Conservation (phyloP, 1,284 basidiomycete genomes). For the Athelia sp. region DNA sequence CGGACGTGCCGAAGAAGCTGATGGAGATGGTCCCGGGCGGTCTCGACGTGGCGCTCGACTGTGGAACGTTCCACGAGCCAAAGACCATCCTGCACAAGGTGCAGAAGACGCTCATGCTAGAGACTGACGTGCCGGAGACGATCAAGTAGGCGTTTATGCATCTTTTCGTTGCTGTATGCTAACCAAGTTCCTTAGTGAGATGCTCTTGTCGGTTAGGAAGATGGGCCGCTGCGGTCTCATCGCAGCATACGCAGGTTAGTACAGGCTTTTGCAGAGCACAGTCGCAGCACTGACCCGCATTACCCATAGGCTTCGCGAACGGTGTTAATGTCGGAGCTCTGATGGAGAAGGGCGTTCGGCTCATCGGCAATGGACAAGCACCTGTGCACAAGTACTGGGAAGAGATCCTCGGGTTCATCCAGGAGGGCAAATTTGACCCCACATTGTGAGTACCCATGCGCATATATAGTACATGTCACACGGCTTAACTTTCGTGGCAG, state of each 20-base stretch:
- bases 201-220: conserved; percentile 59
- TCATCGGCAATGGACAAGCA: conserved; percentile 71
- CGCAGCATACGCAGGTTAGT: conserved; percentile 49
- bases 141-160: conserved; percentile 36
- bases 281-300: too few relatives aligned
- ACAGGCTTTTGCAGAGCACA: too few relatives aligned
- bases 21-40: conserved; percentile 60
- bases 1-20: conserved; percentile 55
- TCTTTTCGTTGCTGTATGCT: not conserved
- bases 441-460: conserved; percentile 41
- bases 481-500: conserved; percentile 21
- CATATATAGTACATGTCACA: not conserved
- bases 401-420: conserved; percentile 61
- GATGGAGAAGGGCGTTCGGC: conserved; percentile 73
- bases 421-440: conserved; percentile 66
- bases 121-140: conserved; percentile 73
- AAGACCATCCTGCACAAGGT: conserved; percentile 61
- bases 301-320: conserved; percentile 41
- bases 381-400: conserved; percentile 76
- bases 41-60: conserved; percentile 58
- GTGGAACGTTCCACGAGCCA: conserved; percentile 67
- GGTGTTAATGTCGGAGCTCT: conserved; percentile 71
- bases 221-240: conserved; percentile 61
- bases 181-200: conserved; percentile 35
- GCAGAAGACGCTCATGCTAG: conserved; percentile 67